Percentiles rank a stretch among this genome's conserved stretches.
phyloP scores from a whole-genome alignment of 768 basidiomycete genomes.

The Mycena alexandri region DNA sequence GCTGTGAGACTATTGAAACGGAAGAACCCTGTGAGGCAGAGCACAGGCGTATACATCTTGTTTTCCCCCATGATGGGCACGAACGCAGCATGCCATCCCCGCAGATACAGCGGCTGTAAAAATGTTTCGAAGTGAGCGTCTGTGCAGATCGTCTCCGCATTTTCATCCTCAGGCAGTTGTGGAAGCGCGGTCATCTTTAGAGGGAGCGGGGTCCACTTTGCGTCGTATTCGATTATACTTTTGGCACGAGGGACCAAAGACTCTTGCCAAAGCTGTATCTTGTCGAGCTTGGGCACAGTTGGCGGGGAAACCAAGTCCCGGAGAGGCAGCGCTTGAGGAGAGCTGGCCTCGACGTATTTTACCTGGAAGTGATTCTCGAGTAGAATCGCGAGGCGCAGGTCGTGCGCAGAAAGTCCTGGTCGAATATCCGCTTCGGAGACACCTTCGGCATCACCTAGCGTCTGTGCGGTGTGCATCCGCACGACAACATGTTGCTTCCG shows the following conservation, averaged over 20 bases:
- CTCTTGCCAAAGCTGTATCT: not conserved
- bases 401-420: constrained; percentile 22
- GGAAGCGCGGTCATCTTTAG: constrained; percentile 1
- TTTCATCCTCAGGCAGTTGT: not conserved
- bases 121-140: constrained; percentile 24
- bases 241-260: not conserved
- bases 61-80: constrained; percentile 19
- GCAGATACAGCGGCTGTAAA: constrained; percentile 24
- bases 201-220: constrained; percentile 1
- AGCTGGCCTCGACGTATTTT: constrained; percentile 14
- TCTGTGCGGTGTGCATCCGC: constrained; percentile 25
- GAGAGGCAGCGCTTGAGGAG: constrained; percentile 9
- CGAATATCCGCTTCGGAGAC: constrained; percentile 3
- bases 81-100: constrained; percentile 31
- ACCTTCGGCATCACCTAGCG: constrained; percentile 3
- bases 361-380: constrained; percentile 26
- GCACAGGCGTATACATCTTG: constrained; percentile 18
- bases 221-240: not conserved
- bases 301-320: constrained; percentile 1
- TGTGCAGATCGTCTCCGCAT: constrained; percentile 9
- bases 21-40: constrained; percentile 29
- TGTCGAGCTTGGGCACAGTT: constrained; percentile 4
- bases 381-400: constrained; percentile 28
- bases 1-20: constrained; percentile 20
- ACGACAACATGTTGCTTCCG: constrained; percentile 13